Evolutionary conservation across 2,329 filamentous ascomycete species (phyloP).

Genomic region (Rugonectria rugulosa): DNA sequence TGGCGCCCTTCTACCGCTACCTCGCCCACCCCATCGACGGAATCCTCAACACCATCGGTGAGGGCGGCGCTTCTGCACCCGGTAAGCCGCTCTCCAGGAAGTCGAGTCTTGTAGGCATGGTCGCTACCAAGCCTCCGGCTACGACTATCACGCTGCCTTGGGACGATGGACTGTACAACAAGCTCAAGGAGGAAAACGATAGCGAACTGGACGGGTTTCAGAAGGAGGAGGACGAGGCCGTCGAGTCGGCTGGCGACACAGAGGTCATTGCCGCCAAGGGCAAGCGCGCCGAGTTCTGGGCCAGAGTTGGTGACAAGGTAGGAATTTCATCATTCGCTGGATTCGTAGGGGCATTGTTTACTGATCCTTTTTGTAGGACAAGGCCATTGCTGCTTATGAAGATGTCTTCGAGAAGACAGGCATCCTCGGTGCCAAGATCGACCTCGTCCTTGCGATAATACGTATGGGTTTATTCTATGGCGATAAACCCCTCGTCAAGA

Average conservation of each 20-base stretch:
- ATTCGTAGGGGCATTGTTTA: background rate
- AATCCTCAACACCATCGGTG: constrained; percentile 78
- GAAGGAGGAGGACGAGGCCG: constrained; percentile 91
- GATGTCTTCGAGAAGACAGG: constrained; percentile 96
- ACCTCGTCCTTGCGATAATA: constrained; percentile 95
- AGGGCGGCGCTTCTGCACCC: constrained; percentile 59
- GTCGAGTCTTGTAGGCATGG: constrained; percentile 75
- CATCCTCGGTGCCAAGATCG: constrained; percentile 95
- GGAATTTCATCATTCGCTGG: constrained; percentile 23
- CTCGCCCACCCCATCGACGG: constrained; percentile 84
- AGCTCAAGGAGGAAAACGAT: constrained; percentile 79
- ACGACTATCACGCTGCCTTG: constrained; percentile 78
- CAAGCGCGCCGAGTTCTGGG: constrained; percentile 96
- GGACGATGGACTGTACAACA: constrained; percentile 88
- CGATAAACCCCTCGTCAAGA: constrained; percentile 91
- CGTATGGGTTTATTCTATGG: constrained; percentile 96
- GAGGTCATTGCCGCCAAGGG: constrained; percentile 92
- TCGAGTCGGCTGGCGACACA: constrained; percentile 94
- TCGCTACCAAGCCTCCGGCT: constrained; percentile 73
- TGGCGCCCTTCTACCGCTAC: constrained; percentile 87
- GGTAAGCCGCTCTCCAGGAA: constrained; percentile 71
- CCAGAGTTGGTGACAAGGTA: constrained; percentile 95
- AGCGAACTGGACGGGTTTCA: constrained; percentile 78
- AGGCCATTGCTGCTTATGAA: constrained; percentile 92
- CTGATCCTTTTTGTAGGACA: constrained; percentile 69